These are phyloP conservation scores for Populus alba DNA, from an alignment of 345 rosid genomes.

Conservation along the genomic window DNA sequence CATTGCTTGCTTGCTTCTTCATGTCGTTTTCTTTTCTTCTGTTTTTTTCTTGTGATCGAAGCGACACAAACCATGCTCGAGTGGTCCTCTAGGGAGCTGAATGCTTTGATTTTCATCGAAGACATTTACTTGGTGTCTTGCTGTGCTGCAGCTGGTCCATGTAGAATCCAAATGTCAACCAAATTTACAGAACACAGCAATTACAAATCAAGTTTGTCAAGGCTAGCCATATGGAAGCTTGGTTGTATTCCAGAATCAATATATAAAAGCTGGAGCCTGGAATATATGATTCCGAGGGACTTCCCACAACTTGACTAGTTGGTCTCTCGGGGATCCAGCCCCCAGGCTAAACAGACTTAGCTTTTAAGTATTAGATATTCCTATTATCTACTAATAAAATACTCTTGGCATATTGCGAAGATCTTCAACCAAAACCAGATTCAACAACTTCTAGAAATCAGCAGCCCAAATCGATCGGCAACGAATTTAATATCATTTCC, in stretches of 20 bases:
- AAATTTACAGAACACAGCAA: not conserved
- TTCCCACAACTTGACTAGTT: constrained; percentile 9
- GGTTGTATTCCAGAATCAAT: not conserved
- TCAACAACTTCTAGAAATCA: not conserved
- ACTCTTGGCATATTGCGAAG: too few species aligned
- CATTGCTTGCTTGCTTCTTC: too few species aligned
- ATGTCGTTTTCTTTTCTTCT: too few species aligned
- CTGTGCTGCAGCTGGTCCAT: not conserved
- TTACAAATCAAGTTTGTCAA: not conserved
- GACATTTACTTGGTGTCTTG: not conserved
- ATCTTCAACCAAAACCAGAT: not conserved
- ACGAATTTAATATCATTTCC: not conserved
- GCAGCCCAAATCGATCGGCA: not conserved
- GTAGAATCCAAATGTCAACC: not conserved
- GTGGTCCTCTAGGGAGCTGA: not conserved
- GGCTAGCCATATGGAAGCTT: not conserved
- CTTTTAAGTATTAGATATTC: not conserved
- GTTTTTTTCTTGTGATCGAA: not conserved
- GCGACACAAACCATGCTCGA: not conserved
- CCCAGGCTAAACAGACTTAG: not conserved
- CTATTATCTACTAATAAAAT: not conserved
- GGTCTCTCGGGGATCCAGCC: not conserved
- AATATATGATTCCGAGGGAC: not conserved
- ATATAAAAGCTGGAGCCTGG: not conserved
- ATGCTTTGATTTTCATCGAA: not conserved